Evolutionary conservation across 371 early-diverging fungal genomes (phyloP).

Genomic region (Nematocida ausubeli): DNA sequence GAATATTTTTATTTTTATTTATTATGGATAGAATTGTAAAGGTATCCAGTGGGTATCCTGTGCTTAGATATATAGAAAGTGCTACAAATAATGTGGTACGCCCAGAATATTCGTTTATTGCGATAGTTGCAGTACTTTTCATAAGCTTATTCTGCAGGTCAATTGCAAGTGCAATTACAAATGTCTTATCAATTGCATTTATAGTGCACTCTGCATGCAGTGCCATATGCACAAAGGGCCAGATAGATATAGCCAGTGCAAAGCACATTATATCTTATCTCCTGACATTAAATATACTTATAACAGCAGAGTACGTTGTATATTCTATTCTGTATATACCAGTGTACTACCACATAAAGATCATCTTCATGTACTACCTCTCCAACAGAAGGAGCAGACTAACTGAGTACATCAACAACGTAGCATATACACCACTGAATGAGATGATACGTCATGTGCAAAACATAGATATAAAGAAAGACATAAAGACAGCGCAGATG

Average conservation of each 20-base stretch:
- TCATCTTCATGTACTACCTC: conserved; percentile 59
- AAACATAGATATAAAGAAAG: conserved; percentile 46
- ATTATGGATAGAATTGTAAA: conserved; percentile 65
- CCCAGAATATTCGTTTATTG: conserved; percentile 59
- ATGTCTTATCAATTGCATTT: conserved; percentile 14
- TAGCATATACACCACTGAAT: background rate
- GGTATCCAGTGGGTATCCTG: conserved; percentile 57
- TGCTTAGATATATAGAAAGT: conserved; percentile 56
- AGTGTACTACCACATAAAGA: conserved; percentile 62
- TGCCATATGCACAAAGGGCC: conserved; percentile 50
- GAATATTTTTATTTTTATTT: too few relatives aligned
- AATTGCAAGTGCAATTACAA: conserved; percentile 36
- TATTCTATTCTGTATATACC: conserved; percentile 54
- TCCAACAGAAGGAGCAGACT: conserved; percentile 29
- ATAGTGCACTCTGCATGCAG: conserved; percentile 2
- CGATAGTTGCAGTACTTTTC: conserved; percentile 33
- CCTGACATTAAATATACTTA: conserved; percentile 53
- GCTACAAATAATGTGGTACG: conserved; percentile 48
- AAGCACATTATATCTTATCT: conserved; percentile 62
- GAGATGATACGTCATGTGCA: conserved; percentile 13
- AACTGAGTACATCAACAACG: conserved; percentile 38
- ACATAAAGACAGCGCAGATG: conserved; percentile 52
- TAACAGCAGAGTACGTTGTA: conserved; percentile 53
- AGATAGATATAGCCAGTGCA: conserved; percentile 45
- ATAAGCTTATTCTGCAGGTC: conserved; percentile 22